Evolutionary conservation across 495 filamentous ascomycete genomes (phyloP), one percentile per base, ranked within the genome.

Genomic region (Aspergillus indologenus): DNA sequence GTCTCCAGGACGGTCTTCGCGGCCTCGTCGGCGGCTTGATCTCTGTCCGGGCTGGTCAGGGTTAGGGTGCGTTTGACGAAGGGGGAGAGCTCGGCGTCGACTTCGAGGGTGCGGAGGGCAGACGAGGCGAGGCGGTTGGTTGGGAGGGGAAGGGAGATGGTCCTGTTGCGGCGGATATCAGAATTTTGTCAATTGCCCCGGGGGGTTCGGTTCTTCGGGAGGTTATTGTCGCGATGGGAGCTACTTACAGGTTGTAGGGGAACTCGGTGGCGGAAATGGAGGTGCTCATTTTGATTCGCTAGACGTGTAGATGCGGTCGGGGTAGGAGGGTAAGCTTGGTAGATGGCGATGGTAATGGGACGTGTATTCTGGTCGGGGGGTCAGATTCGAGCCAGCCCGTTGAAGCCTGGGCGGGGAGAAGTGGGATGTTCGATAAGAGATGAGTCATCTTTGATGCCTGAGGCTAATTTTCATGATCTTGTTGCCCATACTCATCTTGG

Each of bases 61-160:
- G 82, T 76, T 58, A 97, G 86, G 14, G 76, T 76, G 24, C 95
- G 88, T 18, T 80, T 80, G 26, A 98, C 94, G 21, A 89, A 83
- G 4, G 87, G 80, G 12, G 94, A 97, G 23, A 98, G 81, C 67
- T 98, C 94, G 61, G 85, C 77, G 74, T 98, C 94, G 52, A 98
- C 94, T 55, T 85, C 78, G 45, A 98, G 77, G 26, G 91, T 83
- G 64, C 81, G 85, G 8, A 89, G 81, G 40, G 94, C 91, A 40
- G 87, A 84, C 22, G 80, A 82, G 9, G 93, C 92, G 40, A 98
- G 85, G 58, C 87, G 87, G 31, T 87, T 75, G 48, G 86, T 89
- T 21, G 92, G 94, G 63, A 98, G 86, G 34, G 95, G 94, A 50
- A 96, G 78, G 57, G 85, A 80, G 61, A 98, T 84, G 22, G 80